Percentiles rank a stretch among this genome's conserved stretches.
These are phyloP conservation scores for Stemphylium vesicarium DNA, from an alignment of 2,329 filamentous ascomycete genomes.

Conservation along the genomic window DNA sequence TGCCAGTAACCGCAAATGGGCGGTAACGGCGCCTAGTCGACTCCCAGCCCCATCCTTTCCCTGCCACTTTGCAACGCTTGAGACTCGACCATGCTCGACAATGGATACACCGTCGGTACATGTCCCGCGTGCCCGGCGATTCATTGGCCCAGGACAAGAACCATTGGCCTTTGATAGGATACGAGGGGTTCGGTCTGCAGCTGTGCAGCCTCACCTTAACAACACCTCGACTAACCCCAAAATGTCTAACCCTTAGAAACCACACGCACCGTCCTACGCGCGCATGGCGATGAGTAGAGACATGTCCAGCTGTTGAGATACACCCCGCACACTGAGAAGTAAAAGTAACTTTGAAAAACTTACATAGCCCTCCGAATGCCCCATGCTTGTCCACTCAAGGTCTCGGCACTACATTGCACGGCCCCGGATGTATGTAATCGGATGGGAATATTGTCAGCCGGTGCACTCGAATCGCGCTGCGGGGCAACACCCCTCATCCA, in stretches of 20 bases:
- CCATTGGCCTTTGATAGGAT: constrained; percentile 11
- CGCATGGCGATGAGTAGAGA: constrained; percentile 3
- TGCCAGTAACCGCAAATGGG: constrained; percentile 23
- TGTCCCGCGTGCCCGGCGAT: constrained; percentile 2
- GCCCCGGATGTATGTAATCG: too few species aligned
- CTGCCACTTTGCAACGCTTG: neutral
- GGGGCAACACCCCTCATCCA: too few species aligned
- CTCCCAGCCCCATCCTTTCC: constrained; percentile 8
- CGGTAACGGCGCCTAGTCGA: constrained; percentile 9
- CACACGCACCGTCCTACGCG: constrained; percentile 1
- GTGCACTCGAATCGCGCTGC: too few species aligned
- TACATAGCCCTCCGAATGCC: neutral
- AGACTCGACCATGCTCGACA: neutral
- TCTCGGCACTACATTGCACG: too few species aligned
- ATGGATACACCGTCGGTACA: neutral
- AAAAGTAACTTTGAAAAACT: too few species aligned
- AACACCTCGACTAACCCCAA: neutral
- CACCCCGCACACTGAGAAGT: neutral
- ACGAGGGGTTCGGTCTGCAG: constrained; percentile 4
- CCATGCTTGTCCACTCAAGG: too few species aligned
- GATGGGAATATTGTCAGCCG: too few species aligned
- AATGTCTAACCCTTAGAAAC: neutral
- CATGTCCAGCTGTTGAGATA: neutral
- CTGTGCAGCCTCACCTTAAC: constrained; percentile 9
- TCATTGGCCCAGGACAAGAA: constrained; percentile 1